Base-by-base conservation (phyloP, 2,329 filamentous ascomycete species). In the Atkinsonella texensis region DNA sequence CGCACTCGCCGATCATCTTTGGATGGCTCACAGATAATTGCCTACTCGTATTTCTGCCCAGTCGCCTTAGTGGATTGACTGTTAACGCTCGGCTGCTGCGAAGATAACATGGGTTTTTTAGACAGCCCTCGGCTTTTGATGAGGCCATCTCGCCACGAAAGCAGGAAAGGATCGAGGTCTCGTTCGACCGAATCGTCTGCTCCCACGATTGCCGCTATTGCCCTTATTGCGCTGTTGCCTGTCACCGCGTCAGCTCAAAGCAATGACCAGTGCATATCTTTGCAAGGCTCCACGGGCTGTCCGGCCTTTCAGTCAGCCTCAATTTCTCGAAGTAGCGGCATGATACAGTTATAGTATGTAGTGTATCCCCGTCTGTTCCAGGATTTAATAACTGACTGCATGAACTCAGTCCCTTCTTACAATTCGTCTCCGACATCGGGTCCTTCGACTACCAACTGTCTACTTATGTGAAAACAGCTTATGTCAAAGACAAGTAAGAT, bases 401-500 rank as follows among this genome's bases (percentile, higher is more conserved):
- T 39, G 46, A 63, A 95, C 32, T 12, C 20, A 54, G 90, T 70
- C 84, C 89, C 46, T 98, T 97, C 66, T 79, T 98, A 57, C 74
- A 81, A 57, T 87, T 79, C 66, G 93, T 97, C 59, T 85, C 85
- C 44, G 83, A 85, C 64, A 77, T 78, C 15, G 69, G 77, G 50
- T 80, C 84, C 9, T 98, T 98, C 65, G 93, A 98, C 66, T 66
- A 74, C 42, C 78, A 85, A 62, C 70, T 98, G 62, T 74, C 70
- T 49, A 73, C 77, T 52, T 96, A 94, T 68, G 77, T 96, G 50
- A 72, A 79, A 51, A 84, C 82, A 39, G 77, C 75, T 56, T 97
- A 90, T 70, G 80, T 91, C 49, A 79, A 83, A 62, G 69, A 76
- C 63, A 87, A 94, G 89, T 96, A 76, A 65, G 28, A 28, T 11